Conservation (phyloP, 208 protist species). For the Leishmania guyanensis region DNA sequence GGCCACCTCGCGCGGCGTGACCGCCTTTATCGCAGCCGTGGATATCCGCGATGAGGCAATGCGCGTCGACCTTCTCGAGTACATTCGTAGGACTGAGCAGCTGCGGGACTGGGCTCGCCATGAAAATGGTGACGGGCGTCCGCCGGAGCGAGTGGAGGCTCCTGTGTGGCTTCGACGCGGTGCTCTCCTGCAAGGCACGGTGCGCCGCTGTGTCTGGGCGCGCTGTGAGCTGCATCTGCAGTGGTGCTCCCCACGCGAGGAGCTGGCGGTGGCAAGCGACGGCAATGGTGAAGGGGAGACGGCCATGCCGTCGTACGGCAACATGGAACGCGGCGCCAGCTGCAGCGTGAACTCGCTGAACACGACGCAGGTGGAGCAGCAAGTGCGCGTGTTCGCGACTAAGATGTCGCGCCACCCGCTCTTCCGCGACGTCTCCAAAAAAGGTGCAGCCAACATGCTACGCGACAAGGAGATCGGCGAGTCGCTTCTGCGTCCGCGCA, state of each 20-base stretch:
- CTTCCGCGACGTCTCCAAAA: slow-evolving; percentile 67
- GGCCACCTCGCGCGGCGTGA: slow-evolving; percentile 63
- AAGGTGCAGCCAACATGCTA: slow-evolving; percentile 51
- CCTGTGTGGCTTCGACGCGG: slow-evolving; percentile 70
- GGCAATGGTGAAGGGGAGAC: slow-evolving; percentile 13
- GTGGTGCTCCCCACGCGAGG: slow-evolving; percentile 68
- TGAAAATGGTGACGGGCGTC: slow-evolving; percentile 1
- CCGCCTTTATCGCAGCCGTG: slow-evolving; percentile 60
- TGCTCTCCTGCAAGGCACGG: slow-evolving; percentile 71
- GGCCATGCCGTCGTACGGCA: slow-evolving; percentile 40
- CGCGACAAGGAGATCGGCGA: slow-evolving; percentile 85
- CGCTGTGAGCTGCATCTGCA: slow-evolving; percentile 73
- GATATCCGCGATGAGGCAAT: slow-evolving; percentile 64
- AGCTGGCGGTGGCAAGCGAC: slow-evolving; percentile 4
- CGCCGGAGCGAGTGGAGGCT: slow-evolving; percentile 7
- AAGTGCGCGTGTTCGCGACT: slow-evolving; percentile 64
- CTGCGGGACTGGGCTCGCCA: slow-evolving; percentile 23
- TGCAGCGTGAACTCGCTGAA: slow-evolving; percentile 77
- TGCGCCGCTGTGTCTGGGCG: slow-evolving; percentile 63
- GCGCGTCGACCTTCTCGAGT: slow-evolving; percentile 54
- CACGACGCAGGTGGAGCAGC: slow-evolving; percentile 52
- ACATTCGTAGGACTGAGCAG: slow-evolving; percentile 43
- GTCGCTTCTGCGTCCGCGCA: slow-evolving; percentile 66
- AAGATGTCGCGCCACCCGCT: slow-evolving; percentile 84
- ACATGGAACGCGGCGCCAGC: slow-evolving; percentile 25